Evolutionary conservation across 176 grass and related monocot species (phyloP).

Genomic region (Pontederia paniculata): DNA sequence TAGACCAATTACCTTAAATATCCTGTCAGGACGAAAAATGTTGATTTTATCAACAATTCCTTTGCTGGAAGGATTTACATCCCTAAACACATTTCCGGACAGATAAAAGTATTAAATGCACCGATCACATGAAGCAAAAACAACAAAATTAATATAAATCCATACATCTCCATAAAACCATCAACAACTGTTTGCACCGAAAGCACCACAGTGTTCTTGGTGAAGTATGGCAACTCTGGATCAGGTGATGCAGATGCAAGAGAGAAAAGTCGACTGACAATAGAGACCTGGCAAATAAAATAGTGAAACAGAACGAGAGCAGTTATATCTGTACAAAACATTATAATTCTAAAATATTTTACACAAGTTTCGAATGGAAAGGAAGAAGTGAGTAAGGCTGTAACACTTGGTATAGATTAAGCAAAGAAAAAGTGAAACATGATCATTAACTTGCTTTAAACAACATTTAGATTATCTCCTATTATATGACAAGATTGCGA

Average conservation of each 20-base stretch:
- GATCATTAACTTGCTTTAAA: too few species aligned
- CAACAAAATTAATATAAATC: slow-evolving; percentile 5
- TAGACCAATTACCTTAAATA: slow-evolving; percentile 84
- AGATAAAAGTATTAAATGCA: neutral
- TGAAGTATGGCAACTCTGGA: slow-evolving; percentile 59
- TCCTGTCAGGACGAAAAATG: slow-evolving; percentile 84
- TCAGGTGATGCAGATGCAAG: slow-evolving; percentile 35
- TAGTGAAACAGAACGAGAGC: slow-evolving; percentile 22
- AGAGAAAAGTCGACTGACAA: slow-evolving; percentile 68
- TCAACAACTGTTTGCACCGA: slow-evolving; percentile 81
- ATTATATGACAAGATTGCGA: too few species aligned
- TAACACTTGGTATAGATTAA: too few species aligned
- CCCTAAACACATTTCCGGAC: slow-evolving; percentile 29
- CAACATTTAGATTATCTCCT: too few species aligned
- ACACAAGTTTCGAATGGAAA: too few species aligned
- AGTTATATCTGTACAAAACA: too few species aligned
- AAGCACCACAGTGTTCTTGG: slow-evolving; percentile 47
- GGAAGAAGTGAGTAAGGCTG: too few species aligned
- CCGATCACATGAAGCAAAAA: slow-evolving; percentile 8
- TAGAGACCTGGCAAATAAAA: slow-evolving; percentile 59
- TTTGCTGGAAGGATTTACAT: slow-evolving; percentile 31
- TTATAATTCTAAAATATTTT: too few species aligned
- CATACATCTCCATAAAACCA: slow-evolving; percentile 85
- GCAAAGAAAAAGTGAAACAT: too few species aligned
- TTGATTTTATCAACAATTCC: slow-evolving; percentile 76